Conservation (phyloP, 192 early-diverging fungal species). For the Rhizoclosmatium sp. region DNA sequence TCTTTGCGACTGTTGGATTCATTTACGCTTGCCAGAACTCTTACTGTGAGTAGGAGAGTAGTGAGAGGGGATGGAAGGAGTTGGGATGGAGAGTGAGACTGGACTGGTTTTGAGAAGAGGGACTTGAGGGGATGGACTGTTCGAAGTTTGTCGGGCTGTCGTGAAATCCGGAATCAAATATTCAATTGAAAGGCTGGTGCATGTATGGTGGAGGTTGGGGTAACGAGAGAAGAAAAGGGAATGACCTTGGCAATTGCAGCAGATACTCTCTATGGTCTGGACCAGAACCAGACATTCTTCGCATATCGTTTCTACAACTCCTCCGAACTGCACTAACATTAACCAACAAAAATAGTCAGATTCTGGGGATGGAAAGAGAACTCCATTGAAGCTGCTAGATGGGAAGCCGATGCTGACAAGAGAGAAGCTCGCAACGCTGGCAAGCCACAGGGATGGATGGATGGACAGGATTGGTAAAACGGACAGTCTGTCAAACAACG, state of each 20-base stretch:
- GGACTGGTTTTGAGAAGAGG: background rate
- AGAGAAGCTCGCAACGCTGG: constrained; percentile 8
- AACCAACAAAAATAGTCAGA: constrained; percentile 64
- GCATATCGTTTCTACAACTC: too few species aligned
- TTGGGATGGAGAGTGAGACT: background rate
- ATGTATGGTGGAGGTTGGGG: too few species aligned
- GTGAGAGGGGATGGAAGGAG: background rate
- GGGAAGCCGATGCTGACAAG: constrained; percentile 44
- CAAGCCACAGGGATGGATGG: constrained; percentile 29
- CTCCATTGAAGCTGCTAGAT: constrained; percentile 72
- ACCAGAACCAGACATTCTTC: too few species aligned
- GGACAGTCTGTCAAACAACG: too few species aligned
- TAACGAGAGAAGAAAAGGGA: too few species aligned
- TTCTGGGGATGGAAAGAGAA: constrained; percentile 96
- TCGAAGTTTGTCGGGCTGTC: background rate
- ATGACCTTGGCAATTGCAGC: too few species aligned
- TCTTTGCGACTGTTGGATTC: constrained; percentile 75
- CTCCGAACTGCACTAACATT: background rate
- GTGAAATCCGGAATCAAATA: too few species aligned
- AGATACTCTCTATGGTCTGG: too few species aligned
- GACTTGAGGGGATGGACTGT: background rate
- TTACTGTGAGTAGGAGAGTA: constrained; percentile 65
- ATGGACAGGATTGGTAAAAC: constrained; percentile 25
- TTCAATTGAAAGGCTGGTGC: too few species aligned
- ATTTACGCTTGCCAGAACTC: constrained; percentile 76